These are phyloP conservation scores for Monosporascus sp. DNA, from an alignment of 2,329 filamentous ascomycete species.

Conservation along the genomic window DNA sequence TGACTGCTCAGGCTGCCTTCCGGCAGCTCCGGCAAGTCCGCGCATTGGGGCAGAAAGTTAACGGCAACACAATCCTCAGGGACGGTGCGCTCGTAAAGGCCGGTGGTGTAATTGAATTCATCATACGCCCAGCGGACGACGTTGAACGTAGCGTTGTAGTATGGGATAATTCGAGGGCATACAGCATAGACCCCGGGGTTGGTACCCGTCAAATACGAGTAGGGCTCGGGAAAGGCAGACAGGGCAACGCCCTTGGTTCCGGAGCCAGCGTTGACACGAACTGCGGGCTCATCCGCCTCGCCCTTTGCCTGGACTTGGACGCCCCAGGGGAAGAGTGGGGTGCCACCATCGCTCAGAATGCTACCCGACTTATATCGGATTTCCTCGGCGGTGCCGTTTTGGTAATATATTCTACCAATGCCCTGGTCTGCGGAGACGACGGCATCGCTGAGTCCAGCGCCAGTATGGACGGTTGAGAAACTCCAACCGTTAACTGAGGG, in stretches of 20 bases:
- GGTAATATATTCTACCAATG: slow-evolving; percentile 37
- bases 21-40: slow-evolving; percentile 29
- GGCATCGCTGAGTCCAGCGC: slow-evolving; percentile 34
- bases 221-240: slow-evolving; percentile 28
- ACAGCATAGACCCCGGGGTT: slow-evolving; percentile 32
- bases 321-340: slow-evolving; percentile 32
- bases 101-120: slow-evolving; percentile 6
- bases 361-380: slow-evolving; percentile 24
- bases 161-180: slow-evolving; percentile 36
- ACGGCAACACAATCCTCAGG: slow-evolving; percentile 37
- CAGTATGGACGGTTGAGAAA: slow-evolving; percentile 36
- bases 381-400: slow-evolving; percentile 38
- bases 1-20: slow-evolving; percentile 32
- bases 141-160: slow-evolving; percentile 34
- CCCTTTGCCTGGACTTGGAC: slow-evolving; percentile 23
- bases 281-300: slow-evolving; percentile 19
- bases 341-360: slow-evolving; percentile 36
- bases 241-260: slow-evolving; percentile 32
- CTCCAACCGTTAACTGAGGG: slow-evolving; percentile 35
- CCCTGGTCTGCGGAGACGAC: slow-evolving; percentile 23
- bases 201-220: slow-evolving; percentile 22
- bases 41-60: slow-evolving; percentile 38
- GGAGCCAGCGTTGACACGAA: slow-evolving; percentile 29
- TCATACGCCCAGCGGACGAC: slow-evolving; percentile 33
- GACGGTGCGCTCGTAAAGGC: slow-evolving; percentile 16